These are phyloP conservation scores for Phytophthora tentaculata DNA, from an alignment of 352 stramenopile genomes.

Conservation along the genomic window DNA sequence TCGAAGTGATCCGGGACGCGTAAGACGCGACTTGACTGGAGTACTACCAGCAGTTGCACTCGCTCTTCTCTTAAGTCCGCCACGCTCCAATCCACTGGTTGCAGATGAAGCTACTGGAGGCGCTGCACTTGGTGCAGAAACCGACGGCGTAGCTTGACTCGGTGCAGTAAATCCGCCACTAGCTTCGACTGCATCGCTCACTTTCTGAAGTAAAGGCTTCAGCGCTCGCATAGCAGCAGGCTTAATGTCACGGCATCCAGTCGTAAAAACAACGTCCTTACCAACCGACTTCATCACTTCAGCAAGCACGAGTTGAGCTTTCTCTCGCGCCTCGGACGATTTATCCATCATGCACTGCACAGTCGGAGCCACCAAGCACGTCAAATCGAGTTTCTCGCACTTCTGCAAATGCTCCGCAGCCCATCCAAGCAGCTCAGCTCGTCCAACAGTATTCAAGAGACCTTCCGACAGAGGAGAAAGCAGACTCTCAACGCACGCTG, in stretches of 20 bases:
- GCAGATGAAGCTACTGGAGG: slow-evolving; percentile 17
- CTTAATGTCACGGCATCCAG: slow-evolving; percentile 83
- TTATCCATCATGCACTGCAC: slow-evolving; percentile 88
- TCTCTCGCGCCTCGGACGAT: slow-evolving; percentile 82
- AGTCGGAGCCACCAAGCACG: slow-evolving; percentile 65
- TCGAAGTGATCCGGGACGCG: slow-evolving; percentile 44
- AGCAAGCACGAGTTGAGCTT: slow-evolving; percentile 75
- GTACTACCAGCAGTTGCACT: slow-evolving; percentile 34
- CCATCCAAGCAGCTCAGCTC: slow-evolving; percentile 81
- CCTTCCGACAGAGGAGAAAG: slow-evolving; percentile 72
- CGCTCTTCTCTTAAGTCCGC: slow-evolving; percentile 27
- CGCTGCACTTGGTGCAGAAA: slow-evolving; percentile 9
- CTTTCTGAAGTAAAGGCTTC: slow-evolving; percentile 87
- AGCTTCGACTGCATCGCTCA: slow-evolving; percentile 52
- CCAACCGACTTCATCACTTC: slow-evolving; percentile 87
- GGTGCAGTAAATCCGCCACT: slow-evolving; percentile 13
- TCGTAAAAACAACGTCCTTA: slow-evolving; percentile 71
- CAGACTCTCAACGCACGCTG: slow-evolving; percentile 74
- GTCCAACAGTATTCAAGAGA: slow-evolving; percentile 77
- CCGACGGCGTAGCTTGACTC: slow-evolving; percentile 4
- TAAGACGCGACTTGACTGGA: slow-evolving; percentile 41
- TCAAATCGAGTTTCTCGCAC: slow-evolving; percentile 75
- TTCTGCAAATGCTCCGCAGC: slow-evolving; percentile 68
- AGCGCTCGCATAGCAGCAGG: slow-evolving; percentile 86
- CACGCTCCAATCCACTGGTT: slow-evolving; percentile 23